Base-by-base conservation (phyloP, 2,329 filamentous ascomycete genomes). In the Verticillium klebahnii region DNA sequence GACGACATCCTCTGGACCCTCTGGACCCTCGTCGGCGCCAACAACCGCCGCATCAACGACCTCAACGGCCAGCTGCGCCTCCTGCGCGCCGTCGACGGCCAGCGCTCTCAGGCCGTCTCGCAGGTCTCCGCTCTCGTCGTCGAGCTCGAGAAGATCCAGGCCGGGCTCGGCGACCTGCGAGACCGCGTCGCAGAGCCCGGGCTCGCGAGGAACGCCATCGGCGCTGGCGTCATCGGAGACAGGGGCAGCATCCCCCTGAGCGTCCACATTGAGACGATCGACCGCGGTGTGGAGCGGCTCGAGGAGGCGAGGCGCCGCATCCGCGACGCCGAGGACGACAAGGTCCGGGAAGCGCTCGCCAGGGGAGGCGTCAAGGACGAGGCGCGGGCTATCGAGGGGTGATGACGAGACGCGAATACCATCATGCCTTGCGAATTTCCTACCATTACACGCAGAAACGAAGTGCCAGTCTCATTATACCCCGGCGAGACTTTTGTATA, bases 251-350 rank as follows among this genome's bases (percentile, higher is more conserved):
- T 92, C 11, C 89, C 90, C 2, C 77, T 95, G 5, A 82, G 83
- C 58, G 87, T 92, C 52, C 90, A 95, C 70, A 87, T 95, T 50
- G 87, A 92, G 67, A 88, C 86, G 61, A 92, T 95, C 64, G 82
- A 89, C 62, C 78, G 85, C 57, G 89, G 89, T 0, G 85, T 93
- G 1, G 89, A 93, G 73, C 80, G 91, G 65, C 75, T 95, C 63
- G 87, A 91, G 71, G 75, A 77, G 25, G 86, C 88, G 56, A 80
- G 90, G 63, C 80, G 83, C 52, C 82, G 85, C 64, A 83, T 86
- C 19, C 78, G 84, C 60, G 81, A 78, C 34, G 74, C 85, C 17
- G 87, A 90, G 76, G 80, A 85, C 52, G 84, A 89, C 37, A 76
- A 82, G 59, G 76, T 88, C 31, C 75, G 78, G 61, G 78, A 83